These are phyloP conservation scores for Phytophthora melonis DNA, from an alignment of 352 stramenopile species.

Conservation along the genomic window DNA sequence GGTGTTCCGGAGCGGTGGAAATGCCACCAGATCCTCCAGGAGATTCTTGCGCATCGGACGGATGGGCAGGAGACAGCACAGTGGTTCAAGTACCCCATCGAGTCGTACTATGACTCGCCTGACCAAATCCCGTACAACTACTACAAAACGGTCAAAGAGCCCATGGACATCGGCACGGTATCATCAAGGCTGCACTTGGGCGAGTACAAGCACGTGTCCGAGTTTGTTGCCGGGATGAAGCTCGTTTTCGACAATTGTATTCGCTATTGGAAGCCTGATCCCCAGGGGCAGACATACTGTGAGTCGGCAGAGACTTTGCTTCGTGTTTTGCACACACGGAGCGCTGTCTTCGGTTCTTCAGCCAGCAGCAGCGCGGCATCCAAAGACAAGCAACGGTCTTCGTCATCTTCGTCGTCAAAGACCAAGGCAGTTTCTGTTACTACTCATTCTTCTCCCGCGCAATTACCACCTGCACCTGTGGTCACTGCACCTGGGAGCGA, in stretches of 20 bases:
- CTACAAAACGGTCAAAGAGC: slow-evolving; percentile 78
- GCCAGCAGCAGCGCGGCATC: slow-evolving; percentile 34
- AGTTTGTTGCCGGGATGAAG: slow-evolving; percentile 72
- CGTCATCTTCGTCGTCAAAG: slow-evolving; percentile 42
- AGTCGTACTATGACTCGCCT: slow-evolving; percentile 86
- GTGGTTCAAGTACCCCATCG: slow-evolving; percentile 90
- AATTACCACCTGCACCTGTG: slow-evolving; percentile 7
- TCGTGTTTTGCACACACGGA: slow-evolving; percentile 59
- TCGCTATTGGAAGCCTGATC: slow-evolving; percentile 79
- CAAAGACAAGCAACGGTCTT: slow-evolving; percentile 57
- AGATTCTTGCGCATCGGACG: slow-evolving; percentile 78
- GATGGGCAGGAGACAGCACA: slow-evolving; percentile 83
- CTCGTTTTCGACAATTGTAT: slow-evolving; percentile 91
- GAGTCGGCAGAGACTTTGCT: slow-evolving; percentile 75
- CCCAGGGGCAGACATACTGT: slow-evolving; percentile 83
- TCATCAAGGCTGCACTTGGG: slow-evolving; percentile 76
- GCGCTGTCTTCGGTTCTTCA: slow-evolving; percentile 47
- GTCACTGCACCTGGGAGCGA: slow-evolving; percentile 20
- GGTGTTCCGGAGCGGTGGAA: slow-evolving; percentile 82
- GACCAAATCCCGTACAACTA: slow-evolving; percentile 89
- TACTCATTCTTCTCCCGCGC: slow-evolving; percentile 20
- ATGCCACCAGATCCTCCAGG: slow-evolving; percentile 85
- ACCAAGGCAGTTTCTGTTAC: slow-evolving; percentile 24
- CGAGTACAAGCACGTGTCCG: slow-evolving; percentile 62
- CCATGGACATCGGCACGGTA: slow-evolving; percentile 88